A percentile compares a stretch with the other conserved stretches of the same genome.
Conservation (phyloP, 1,284 basidiomycete genomes). For the Rhizopogon hawkerae region DNA sequence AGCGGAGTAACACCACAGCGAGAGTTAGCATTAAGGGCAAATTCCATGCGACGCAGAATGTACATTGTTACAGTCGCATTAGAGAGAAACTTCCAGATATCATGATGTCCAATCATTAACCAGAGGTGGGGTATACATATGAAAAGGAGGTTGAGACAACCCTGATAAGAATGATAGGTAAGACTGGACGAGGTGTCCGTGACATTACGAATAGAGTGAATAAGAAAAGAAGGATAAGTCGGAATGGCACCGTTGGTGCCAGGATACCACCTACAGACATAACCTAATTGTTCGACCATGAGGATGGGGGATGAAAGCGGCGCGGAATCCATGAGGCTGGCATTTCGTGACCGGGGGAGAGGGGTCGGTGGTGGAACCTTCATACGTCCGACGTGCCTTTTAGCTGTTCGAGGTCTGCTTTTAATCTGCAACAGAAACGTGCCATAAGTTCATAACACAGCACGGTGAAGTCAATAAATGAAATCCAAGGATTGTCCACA, state of each 20-base stretch:
- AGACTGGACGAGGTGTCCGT: not conserved
- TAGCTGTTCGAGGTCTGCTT: conserved; percentile 51
- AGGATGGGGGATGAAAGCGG: conserved; percentile 17
- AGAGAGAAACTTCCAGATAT: conserved; percentile 12
- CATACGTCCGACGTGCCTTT: conserved; percentile 13
- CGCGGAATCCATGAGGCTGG: conserved; percentile 28
- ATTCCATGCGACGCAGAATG: conserved; percentile 7
- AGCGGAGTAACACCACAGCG: not conserved
- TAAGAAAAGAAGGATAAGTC: not conserved
- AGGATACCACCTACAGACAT: conserved; percentile 12
- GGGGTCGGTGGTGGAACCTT: not conserved
- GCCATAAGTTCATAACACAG: conserved; percentile 5
- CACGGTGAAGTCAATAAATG: conserved; percentile 30
- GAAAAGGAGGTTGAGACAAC: conserved; percentile 6
- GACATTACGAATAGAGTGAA: conserved; percentile 1
- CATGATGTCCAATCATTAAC: conserved; percentile 15
- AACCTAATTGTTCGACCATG: conserved; percentile 16
- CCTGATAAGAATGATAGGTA: conserved; percentile 4
- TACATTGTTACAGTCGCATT: conserved; percentile 14
- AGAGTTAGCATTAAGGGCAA: not conserved
- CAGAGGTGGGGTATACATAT: conserved; percentile 20
- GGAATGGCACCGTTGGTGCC: not conserved
- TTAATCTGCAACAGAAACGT: conserved; percentile 42
- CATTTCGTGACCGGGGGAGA: not conserved
- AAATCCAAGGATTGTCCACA: conserved; percentile 17